Percentiles rank a stretch among this genome's conserved stretches.
These are phyloP conservation scores for Sequoia sempervirens DNA, from an alignment of 75 land plant genomes.

Conservation along the genomic window DNA sequence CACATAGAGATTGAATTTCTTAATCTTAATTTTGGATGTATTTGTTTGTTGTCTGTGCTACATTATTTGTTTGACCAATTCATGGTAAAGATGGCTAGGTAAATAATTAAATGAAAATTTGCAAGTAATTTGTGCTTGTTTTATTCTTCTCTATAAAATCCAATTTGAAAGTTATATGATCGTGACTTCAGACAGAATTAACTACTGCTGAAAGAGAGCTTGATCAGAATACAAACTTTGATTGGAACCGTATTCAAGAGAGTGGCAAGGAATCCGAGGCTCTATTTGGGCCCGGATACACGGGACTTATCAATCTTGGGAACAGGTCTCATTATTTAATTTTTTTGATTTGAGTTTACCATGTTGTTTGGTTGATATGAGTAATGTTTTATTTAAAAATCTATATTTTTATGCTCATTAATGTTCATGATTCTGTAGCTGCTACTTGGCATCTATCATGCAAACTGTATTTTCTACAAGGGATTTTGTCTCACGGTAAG, in stretches of 20 bases:
- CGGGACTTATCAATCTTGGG: slow-evolving; percentile 97
- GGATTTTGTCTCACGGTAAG: slow-evolving; percentile 66
- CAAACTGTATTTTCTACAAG: slow-evolving; percentile 87
- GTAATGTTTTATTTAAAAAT: background rate
- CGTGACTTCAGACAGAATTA: slow-evolving; percentile 82
- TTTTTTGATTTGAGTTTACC: background rate
- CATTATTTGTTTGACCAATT: background rate
- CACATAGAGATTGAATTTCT: background rate
- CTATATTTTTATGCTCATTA: background rate
- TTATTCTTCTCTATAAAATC: background rate
- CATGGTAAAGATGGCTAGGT: background rate
- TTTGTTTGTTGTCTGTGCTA: background rate
- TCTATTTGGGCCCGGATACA: slow-evolving; percentile 91
- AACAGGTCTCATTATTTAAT: slow-evolving; percentile 65
- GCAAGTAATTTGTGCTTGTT: background rate
- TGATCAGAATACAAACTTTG: slow-evolving; percentile 98
- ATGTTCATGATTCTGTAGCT: slow-evolving; percentile 42
- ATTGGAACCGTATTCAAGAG: slow-evolving; percentile 99
- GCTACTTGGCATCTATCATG: slow-evolving; percentile 94
- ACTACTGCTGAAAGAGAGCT: slow-evolving; percentile 99
- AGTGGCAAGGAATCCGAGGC: slow-evolving; percentile 96
- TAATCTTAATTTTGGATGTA: background rate
- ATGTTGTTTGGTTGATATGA: background rate
- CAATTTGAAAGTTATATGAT: background rate
- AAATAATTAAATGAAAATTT: background rate